Evolutionary conservation across 1,284 basidiomycete genomes (phyloP), one percentile per base, ranked within the genome.

Genomic region (Papiliotrema flavescens): DNA sequence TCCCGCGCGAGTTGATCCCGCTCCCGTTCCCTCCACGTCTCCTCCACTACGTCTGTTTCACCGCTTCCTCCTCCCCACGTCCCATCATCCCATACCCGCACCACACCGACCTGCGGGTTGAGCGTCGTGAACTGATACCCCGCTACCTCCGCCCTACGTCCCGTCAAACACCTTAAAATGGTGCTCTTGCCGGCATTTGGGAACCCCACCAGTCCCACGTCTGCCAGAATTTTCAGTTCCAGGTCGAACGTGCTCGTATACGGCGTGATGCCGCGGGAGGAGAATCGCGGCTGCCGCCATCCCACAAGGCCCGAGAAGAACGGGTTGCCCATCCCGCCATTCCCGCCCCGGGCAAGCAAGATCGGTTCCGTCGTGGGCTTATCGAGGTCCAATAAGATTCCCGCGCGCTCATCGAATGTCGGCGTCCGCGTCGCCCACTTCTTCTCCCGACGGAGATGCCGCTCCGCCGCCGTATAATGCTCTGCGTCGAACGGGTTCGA

Each of bases 181-280:
- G 95, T 98, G 70, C 87, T 80, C 65, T 83, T 83, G 19, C 82
- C 82, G 0, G 90, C 92, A 66, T 98, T 99, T 1, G 96, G 96
- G 76, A 97, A 85, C 0, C 95, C 96, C 3, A 99, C 94, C 13
- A 99, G 79, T 0, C 93, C 96, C 22, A 98, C 83, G 72, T 99
- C 95, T 0, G 94, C 92, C 1, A 95, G 81, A 6, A 94, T 82
- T 74, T 98, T 98, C 63, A 98, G 86, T 74, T 97, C 95, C n/a
- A 99, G 81, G 37, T 85, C 83, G 22, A 98, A 81, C 1, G 88
- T 88, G 57, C 94, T 77, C 8, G 85, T 83, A 62, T 94, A 88
- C 7, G 95, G 95, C 3, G 85, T 82, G 7, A 84, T 80, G 0
- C 96, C 95, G 24, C 85, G 81, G 3, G 86, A 86, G 0, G 88